These are phyloP conservation scores for Lachnellula hyalina DNA, from an alignment of 2,329 filamentous ascomycete genomes.

Conservation along the genomic window DNA sequence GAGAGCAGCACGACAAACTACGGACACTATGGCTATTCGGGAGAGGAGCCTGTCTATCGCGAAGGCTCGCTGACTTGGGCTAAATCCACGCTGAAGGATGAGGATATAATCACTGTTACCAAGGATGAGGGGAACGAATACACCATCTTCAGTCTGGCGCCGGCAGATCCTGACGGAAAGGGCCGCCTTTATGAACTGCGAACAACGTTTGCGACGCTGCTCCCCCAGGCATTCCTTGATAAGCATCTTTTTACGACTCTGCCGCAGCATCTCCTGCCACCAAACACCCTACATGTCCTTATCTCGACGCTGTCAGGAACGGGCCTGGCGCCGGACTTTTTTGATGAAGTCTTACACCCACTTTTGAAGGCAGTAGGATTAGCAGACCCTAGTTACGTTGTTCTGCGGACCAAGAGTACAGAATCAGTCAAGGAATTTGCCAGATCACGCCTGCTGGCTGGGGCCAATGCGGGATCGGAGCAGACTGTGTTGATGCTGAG, in stretches of 20 bases:
- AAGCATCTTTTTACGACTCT: conserved; percentile 34
- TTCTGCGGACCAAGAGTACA: conserved; percentile 59
- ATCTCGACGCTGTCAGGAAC: conserved; percentile 64
- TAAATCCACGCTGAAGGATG: conserved; percentile 21
- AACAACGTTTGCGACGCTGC: conserved; percentile 28
- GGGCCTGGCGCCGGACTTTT: conserved; percentile 51
- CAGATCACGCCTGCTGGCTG: conserved; percentile 39
- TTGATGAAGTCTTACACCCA: conserved; percentile 48
- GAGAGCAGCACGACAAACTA: conserved; percentile 12
- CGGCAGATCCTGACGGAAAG: conserved; percentile 28
- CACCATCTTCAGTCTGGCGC: conserved; percentile 37
- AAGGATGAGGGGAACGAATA: conserved; percentile 19
- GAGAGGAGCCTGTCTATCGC: conserved; percentile 10
- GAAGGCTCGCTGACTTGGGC: conserved; percentile 13
- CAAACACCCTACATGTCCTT: conserved; percentile 50
- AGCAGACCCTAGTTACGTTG: conserved; percentile 37
- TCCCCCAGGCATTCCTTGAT: conserved; percentile 36
- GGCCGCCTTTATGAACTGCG: conserved; percentile 20
- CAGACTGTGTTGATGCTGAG: conserved; percentile 73
- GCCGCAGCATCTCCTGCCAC: conserved; percentile 34
- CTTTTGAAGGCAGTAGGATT: conserved; percentile 46
- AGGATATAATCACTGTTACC: conserved; percentile 32
- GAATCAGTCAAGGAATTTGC: conserved; percentile 63
- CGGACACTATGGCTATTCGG: background rate
- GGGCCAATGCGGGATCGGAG: conserved; percentile 40